Evolutionary conservation across 306 rosid genomes (phyloP).

Genomic region (Fragaria ananassa): DNA sequence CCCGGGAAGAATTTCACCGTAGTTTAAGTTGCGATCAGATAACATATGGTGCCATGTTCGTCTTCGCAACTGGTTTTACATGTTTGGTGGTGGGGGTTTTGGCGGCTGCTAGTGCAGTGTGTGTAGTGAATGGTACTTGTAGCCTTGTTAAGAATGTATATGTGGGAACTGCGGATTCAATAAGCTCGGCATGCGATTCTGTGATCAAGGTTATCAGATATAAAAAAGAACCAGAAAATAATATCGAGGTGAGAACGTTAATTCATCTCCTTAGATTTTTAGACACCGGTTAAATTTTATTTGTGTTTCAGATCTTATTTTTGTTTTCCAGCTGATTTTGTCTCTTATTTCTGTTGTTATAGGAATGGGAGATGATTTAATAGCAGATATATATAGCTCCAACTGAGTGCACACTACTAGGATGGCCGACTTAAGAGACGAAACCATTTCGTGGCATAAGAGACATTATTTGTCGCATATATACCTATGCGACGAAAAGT

Average conservation of each 20-base stretch:
- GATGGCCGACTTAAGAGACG: no score
- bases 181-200: not conserved
- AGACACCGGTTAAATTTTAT: not conserved
- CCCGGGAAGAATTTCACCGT: not conserved
- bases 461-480: no score
- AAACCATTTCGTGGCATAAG: no score
- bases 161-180: not conserved
- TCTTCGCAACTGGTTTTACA: not conserved
- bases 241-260: not conserved
- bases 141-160: not conserved
- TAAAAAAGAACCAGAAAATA: not conserved
- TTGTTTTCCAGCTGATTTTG: not conserved
- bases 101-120: not conserved
- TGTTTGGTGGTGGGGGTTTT: not conserved
- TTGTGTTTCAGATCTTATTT: not conserved
- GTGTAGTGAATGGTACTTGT: not conserved
- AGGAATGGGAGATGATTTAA: not conserved
- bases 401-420: no score
- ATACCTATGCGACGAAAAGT: no score
- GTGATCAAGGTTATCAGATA: not conserved
- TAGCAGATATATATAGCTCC: not conserved
- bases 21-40: not conserved
- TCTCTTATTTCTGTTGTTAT: not conserved
- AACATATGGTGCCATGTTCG: not conserved
- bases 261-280: not conserved